Evolutionary conservation across 495 filamentous ascomycete genomes (phyloP), one percentile per base, ranked within the genome.

Genomic region (Astrocystis sublimbata): DNA sequence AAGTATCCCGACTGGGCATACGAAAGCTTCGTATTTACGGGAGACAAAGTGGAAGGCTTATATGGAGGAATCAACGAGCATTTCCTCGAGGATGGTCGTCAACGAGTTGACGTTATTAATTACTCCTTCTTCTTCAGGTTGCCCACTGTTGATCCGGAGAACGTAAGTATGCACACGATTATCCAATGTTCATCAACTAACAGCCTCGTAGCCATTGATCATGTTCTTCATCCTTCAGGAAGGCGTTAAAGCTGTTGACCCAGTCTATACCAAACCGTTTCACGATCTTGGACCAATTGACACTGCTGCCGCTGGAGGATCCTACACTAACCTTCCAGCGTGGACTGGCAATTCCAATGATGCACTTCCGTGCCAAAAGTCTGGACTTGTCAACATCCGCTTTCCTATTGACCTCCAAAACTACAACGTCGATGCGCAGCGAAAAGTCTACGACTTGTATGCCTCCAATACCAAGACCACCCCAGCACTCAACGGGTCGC

Each of bases 141-240:
- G 38, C 73, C 75, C 6, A 64, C 63, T 10, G 40, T 71, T 23
- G 78, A 79, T 62, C 66, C 76, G 2, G 36, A 35, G 10, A 60
- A 60, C 19, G 65, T 63, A 47, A 21, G 60, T 36, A 17, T 35
- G 15, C 17, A n/a, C 68, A 63, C 21, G 19, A 19, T 43, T 10
- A 33, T 24, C 6, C 13, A 61, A 3, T 24, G 19, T 17, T 33
- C 2, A 10, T 47, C 21, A 15, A 3, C 24, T 56, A 53, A 62
- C 40, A 30, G 6, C 8, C 30, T 12, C 57, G 12, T 66, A 78
- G 68, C 76, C 79, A 12, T 61, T 82, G 21, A 79, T 81, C 45
- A 60, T 73, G 23, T 73, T 81, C 64, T 81, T 73, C 24, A 73
- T 83, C 41, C 75, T 83, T 38, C 76, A 80, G 60, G 75, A 81